phyloP scores from a whole-genome alignment of 2,329 filamentous ascomycete genomes.

The Alternaria tenuissima region DNA sequence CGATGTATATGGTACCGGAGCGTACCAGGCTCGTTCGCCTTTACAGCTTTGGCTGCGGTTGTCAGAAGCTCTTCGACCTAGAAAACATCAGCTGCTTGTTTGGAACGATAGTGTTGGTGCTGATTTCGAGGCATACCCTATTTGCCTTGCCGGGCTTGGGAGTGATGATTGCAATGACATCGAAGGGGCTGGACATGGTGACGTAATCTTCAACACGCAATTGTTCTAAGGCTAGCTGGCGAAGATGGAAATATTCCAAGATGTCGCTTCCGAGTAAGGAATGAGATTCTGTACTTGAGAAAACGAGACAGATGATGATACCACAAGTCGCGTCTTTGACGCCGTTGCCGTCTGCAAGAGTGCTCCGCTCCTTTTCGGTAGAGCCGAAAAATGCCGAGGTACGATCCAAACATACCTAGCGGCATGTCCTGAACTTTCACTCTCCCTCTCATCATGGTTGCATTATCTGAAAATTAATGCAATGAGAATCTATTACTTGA shows the following conservation, averaged over 20 bases:
- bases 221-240: too few relatives aligned
- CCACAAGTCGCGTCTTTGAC: neutral
- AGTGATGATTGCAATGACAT: constrained; percentile 41
- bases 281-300: neutral
- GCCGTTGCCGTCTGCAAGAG: neutral
- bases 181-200: constrained; percentile 32
- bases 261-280: neutral
- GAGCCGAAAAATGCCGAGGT: constrained; percentile 39
- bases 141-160: constrained; percentile 45
- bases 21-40: constrained; percentile 45
- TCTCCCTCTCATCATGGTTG: constrained; percentile 9
- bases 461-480: neutral
- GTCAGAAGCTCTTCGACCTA: constrained; percentile 45
- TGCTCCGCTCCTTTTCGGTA: constrained; percentile 20
- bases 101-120: neutral
- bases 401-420: constrained; percentile 4
- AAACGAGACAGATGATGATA: neutral
- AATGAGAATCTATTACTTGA: constrained; percentile 8
- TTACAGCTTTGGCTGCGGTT: constrained; percentile 32
- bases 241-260: neutral
- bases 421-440: constrained; percentile 28
- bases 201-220: neutral
- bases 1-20: constrained; percentile 45
- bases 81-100: neutral
- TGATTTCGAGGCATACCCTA: constrained; percentile 26